phyloP scores from a whole-genome alignment of 352 stramenopile species.

The Halophytophthora polymorphica region DNA sequence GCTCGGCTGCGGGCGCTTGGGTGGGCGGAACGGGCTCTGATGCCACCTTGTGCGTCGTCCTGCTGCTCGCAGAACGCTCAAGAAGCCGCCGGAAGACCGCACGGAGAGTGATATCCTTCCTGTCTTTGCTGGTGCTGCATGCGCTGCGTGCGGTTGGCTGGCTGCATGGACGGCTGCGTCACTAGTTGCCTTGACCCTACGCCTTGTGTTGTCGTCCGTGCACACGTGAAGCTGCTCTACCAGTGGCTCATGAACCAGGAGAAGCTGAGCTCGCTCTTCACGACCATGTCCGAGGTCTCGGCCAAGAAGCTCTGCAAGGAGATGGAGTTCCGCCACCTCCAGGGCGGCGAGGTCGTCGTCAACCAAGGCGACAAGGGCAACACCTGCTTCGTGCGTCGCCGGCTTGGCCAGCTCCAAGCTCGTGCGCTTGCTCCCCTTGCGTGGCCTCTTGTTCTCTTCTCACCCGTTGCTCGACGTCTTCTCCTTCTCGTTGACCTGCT shows the following conservation, averaged over 20 bases:
- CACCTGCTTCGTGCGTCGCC: constrained; percentile 70
- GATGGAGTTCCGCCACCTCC: constrained; percentile 80
- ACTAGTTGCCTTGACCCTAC: not conserved
- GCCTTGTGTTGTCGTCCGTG: constrained; percentile 9
- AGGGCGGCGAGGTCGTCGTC: constrained; percentile 65
- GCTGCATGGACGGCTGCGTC: not conserved
- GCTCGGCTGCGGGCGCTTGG: no score
- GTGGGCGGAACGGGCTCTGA: no score
- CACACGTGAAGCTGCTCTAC: constrained; percentile 69
- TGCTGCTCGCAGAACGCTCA: constrained; percentile 41
- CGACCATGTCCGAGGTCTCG: constrained; percentile 82
- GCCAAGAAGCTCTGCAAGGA: constrained; percentile 85
- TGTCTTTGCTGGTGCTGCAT: not conserved
- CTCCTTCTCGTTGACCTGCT: not conserved
- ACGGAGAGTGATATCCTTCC: constrained; percentile 59
- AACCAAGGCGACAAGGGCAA: constrained; percentile 84
- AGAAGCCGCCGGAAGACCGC: constrained; percentile 60
- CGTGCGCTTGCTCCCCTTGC: no score
- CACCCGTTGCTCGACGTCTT: not conserved
- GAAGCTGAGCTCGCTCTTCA: constrained; percentile 84
- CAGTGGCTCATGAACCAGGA: constrained; percentile 86
- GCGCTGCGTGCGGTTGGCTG: not conserved
- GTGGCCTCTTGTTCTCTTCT: constrained; percentile 1
- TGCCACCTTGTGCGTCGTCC: no score
- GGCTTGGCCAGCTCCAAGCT: not conserved